A percentile compares a stretch with the other conserved stretches of the same genome.
Evolutionary conservation across 2,329 filamentous ascomycete species (phyloP).

Genomic region (Aspergillus nomiae): DNA sequence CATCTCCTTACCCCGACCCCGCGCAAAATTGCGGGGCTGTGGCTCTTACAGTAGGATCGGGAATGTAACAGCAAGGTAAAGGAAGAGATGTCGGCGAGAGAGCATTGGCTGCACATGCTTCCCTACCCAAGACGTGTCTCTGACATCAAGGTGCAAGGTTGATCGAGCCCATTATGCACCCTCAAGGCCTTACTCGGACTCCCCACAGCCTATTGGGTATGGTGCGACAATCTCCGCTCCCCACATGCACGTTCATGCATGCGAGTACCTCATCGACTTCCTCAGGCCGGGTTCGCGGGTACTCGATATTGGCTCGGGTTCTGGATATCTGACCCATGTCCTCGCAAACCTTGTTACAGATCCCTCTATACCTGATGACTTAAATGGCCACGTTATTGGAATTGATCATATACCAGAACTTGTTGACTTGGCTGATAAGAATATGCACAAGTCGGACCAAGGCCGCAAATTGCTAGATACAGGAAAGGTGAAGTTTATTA

Average conservation of each 20-base stretch:
- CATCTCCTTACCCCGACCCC: not conserved
- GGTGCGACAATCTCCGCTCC: constrained; percentile 71
- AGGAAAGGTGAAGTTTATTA: constrained; percentile 70
- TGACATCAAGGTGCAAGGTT: constrained; percentile 56
- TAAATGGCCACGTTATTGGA: constrained; percentile 62
- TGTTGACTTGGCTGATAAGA: constrained; percentile 62
- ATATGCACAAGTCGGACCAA: constrained; percentile 65
- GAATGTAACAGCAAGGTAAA: not conserved
- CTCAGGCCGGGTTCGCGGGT: constrained; percentile 59
- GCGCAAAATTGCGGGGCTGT: not conserved
- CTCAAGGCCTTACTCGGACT: constrained; percentile 69
- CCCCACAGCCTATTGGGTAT: constrained; percentile 68
- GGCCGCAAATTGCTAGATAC: constrained; percentile 63
- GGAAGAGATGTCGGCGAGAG: not conserved
- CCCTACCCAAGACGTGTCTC: not conserved
- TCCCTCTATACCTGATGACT: constrained; percentile 21
- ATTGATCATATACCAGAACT: constrained; percentile 72
- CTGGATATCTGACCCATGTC: constrained; percentile 84
- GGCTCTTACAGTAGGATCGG: not conserved
- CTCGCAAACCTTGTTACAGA: constrained; percentile 71
- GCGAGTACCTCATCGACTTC: constrained; percentile 62
- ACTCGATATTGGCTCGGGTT: constrained; percentile 74
- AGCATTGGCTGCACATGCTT: not conserved
- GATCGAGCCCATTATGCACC: constrained; percentile 86
- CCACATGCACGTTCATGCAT: constrained; percentile 71